phyloP scores from a whole-genome alignment of 140 eudicot species.

The Senecio squalidus region DNA sequence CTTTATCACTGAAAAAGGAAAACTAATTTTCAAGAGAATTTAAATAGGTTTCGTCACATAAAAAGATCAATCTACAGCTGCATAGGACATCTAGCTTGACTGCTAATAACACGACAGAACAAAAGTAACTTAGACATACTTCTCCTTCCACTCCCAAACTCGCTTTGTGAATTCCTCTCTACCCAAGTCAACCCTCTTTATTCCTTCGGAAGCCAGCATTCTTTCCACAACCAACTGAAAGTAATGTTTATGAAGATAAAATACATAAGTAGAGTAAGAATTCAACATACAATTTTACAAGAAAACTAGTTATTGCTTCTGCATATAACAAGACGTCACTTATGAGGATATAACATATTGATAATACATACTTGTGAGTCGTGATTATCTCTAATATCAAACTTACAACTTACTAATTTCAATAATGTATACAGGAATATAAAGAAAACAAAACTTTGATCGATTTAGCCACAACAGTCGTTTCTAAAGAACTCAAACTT shows the following conservation, averaged over 20 bases:
- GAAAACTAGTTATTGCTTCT: not conserved
- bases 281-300: not conserved
- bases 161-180: conserved; percentile 90
- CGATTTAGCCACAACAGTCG: not conserved
- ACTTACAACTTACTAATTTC: not conserved
- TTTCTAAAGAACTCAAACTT: not conserved
- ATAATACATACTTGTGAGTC: too few species aligned
- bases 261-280: not conserved
- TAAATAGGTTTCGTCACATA: too few species aligned
- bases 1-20: too few species aligned
- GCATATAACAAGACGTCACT: not conserved
- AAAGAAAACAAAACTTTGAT: not conserved
- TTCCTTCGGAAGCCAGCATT: conserved; percentile 90
- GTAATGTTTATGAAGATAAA: not conserved
- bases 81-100: not conserved
- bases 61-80: not conserved
- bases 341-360: too few species aligned
- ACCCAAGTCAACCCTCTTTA: conserved; percentile 80
- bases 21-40: too few species aligned
- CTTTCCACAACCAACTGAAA: conserved; percentile 96
- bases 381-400: too few species aligned
- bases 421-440: not conserved
- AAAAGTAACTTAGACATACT: conserved; percentile 41
- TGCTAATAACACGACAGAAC: not conserved
- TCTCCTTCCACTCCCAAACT: conserved; percentile 98